phyloP scores from a whole-genome alignment of 2,329 filamentous ascomycete species.

The Trichoderma oligosporum region DNA sequence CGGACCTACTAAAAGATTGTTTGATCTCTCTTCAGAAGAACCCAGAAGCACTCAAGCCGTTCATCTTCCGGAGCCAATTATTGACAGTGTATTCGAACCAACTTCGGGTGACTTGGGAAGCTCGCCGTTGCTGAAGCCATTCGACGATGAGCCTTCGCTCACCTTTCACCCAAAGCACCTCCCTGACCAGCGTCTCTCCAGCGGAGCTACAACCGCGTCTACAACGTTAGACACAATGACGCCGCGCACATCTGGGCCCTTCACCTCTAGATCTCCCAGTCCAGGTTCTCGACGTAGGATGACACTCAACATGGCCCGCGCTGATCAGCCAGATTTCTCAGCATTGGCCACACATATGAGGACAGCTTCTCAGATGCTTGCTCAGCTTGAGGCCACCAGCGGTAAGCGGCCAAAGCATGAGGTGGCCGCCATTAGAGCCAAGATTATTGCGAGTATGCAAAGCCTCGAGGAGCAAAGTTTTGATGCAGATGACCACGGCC shows the following conservation, averaged over 20 bases:
- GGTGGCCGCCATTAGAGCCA: constrained; percentile 77
- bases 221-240: constrained; percentile 59
- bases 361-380: constrained; percentile 81
- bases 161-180: constrained; percentile 29
- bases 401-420: constrained; percentile 76
- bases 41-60: constrained; percentile 48
- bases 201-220: constrained; percentile 57
- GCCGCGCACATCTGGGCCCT: constrained; percentile 65
- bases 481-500: constrained; percentile 66
- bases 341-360: constrained; percentile 84
- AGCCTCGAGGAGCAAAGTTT: constrained; percentile 82
- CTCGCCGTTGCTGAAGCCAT: constrained; percentile 62
- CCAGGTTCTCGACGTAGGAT: constrained; percentile 58
- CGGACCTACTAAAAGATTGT: constrained; percentile 57
- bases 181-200: constrained; percentile 53
- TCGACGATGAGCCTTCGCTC: constrained; percentile 44
- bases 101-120: constrained; percentile 72
- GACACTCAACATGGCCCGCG: constrained; percentile 53
- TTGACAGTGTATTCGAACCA: constrained; percentile 82
- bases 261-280: constrained; percentile 64
- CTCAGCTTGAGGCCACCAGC: constrained; percentile 74
- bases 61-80: constrained; percentile 41
- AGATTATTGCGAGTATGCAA: constrained; percentile 89
- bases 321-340: constrained; percentile 75
- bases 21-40: constrained; percentile 64